A percentile compares a stretch with the other conserved stretches of the same genome.
These are phyloP conservation scores for Sphenostylis stenocarpa DNA, from an alignment of 306 rosid species.

Conservation along the genomic window DNA sequence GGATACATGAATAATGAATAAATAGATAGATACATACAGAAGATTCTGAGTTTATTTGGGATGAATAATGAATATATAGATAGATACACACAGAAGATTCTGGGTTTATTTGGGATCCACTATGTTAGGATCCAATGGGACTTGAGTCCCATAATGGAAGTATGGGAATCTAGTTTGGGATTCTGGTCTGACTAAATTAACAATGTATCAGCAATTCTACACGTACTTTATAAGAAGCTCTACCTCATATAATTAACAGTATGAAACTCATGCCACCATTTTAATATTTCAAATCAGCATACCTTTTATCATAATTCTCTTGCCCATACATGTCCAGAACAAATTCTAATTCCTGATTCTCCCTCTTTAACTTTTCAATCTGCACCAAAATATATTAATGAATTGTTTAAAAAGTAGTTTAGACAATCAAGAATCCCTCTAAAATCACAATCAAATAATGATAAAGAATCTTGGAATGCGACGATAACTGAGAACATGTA, in stretches of 20 bases:
- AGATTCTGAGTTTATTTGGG: background rate
- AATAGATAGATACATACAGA: background rate
- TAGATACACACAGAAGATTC: too few species aligned
- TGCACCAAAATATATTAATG: constrained; percentile 42
- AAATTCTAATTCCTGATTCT: constrained; percentile 64
- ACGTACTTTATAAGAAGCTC: too few species aligned
- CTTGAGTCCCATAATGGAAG: too few species aligned
- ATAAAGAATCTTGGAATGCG: background rate
- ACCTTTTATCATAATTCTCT: constrained; percentile 81
- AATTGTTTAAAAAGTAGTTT: constrained; percentile 29
- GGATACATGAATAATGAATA: background rate
- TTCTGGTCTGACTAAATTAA: background rate
- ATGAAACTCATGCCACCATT: constrained; percentile 3
- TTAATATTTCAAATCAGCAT: constrained; percentile 19
- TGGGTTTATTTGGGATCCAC: background rate
- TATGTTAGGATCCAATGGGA: background rate
- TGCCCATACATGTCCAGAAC: constrained; percentile 72
- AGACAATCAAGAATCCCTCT: constrained; percentile 10
- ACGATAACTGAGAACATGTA: background rate
- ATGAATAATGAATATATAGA: too few species aligned
- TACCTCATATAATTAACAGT: background rate
- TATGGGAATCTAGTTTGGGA: background rate
- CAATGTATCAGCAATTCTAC: too few species aligned
- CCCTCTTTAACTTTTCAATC: constrained; percentile 78
- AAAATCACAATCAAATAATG: constrained; percentile 10